Evolutionary conservation across 306 rosid genomes (phyloP), one percentile per base, ranked within the genome.

Genomic region (Cicer arietinum): DNA sequence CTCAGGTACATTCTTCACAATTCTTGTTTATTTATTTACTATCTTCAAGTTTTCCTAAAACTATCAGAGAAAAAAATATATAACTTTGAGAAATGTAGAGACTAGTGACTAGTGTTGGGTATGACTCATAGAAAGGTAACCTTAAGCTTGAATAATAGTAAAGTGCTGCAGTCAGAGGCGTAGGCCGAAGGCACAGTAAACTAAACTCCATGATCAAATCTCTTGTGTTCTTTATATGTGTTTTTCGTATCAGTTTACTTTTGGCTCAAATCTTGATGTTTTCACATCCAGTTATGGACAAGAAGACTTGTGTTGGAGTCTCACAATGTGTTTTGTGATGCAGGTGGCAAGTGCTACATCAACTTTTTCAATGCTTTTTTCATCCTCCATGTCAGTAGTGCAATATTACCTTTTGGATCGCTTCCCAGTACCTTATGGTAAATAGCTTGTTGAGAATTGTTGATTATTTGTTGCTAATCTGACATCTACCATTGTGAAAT

Each of bases 281-380:
- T 22, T 22, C 25, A 22, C 25, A 2, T 22, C 25, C 25, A 22
- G 25, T 22, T 22, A 22, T 22, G 25, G 25, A 22, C 25, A 0
- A 22, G 25, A 22, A 22, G 25, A 22, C 25, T 22, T 22, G 25
- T 22, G 2, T 22, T 22, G 25, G 25, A 22, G 25, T 22, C 25
- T 22, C 25, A 22, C 25, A 22, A 17, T 41, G 48, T 67, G 17
- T 37, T 2, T 16, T 22, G 56, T 65, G 8, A 16, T 67, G 80
- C 82, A 90, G 96, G 92, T 90, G 4, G 92, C 96, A 80, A 90
- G 96, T 80, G 96, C 96, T 14, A 90, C 96, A 51, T 88, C 96
- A 69, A 90, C 96, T 22, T 90, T 88, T 73, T 79, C 96, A 25
- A 90, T 90, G 96, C 73, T 76, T 20, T 90, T 90, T 77, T 90